Evolutionary conservation across 768 basidiomycete species (phyloP).

Genomic region (Phylloporus sp.): DNA sequence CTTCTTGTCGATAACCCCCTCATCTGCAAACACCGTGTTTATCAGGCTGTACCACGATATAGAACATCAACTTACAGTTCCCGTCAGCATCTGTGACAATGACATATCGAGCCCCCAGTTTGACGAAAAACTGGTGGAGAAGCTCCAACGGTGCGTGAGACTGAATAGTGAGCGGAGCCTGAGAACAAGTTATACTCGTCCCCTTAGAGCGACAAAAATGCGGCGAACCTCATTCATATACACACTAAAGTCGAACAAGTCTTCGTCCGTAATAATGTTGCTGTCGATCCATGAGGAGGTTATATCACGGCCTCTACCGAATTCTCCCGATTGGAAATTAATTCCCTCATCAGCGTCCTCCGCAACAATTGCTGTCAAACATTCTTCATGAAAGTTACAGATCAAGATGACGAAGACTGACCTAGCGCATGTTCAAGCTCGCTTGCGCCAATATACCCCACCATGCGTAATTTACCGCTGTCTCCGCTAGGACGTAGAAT

Average conservation of each 20-base stretch:
- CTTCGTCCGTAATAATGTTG: conserved; percentile 23
- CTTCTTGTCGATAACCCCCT: conserved; percentile 93
- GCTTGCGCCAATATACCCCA: conserved; percentile 87
- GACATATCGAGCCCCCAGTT: conserved; percentile 88
- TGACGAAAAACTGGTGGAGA: conserved; percentile 89
- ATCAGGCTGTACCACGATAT: neutral
- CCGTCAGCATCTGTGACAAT: conserved; percentile 81
- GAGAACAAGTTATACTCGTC: conserved; percentile 1
- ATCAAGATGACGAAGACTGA: conserved; percentile 34
- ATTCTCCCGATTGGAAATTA: conserved; percentile 51
- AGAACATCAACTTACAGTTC: conserved; percentile 51
- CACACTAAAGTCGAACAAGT: conserved; percentile 75
- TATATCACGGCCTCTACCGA: conserved; percentile 37
- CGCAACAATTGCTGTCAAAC: conserved; percentile 60
- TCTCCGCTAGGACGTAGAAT: conserved; percentile 55
- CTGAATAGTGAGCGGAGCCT: conserved; percentile 86
- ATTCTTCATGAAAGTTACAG: neutral
- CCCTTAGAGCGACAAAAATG: neutral
- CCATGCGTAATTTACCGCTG: conserved; percentile 52
- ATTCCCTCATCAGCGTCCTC: conserved; percentile 65
- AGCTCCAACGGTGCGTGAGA: conserved; percentile 86
- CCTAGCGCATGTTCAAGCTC: conserved; percentile 93
- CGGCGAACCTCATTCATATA: conserved; percentile 82
- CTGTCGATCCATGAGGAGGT: conserved; percentile 54
- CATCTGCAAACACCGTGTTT: conserved; percentile 43